These are phyloP conservation scores for Panaeolus papilionaceus DNA, from an alignment of 768 basidiomycete species.

Conservation along the genomic window DNA sequence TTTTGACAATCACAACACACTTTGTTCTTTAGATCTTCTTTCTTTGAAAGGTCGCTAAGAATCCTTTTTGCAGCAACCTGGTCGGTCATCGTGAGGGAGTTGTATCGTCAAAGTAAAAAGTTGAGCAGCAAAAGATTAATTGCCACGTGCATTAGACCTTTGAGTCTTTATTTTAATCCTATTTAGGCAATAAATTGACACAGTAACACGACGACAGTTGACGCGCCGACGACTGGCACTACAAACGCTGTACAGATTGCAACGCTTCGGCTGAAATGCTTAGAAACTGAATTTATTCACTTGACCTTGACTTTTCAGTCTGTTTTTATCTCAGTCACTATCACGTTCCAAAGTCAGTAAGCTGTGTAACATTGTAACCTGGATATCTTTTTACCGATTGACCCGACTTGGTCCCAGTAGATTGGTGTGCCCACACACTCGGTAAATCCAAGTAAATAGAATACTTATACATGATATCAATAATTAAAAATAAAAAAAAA, in stretches of 20 bases:
- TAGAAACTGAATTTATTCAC: not conserved
- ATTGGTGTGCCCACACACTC: constrained; percentile 32
- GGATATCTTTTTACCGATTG: not conserved
- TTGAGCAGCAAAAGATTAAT: constrained; percentile 2
- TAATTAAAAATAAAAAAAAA: no score
- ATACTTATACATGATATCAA: not conserved
- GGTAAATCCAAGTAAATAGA: constrained; percentile 22
- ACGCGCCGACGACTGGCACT: not conserved
- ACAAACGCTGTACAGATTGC: not conserved
- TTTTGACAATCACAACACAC: constrained; percentile 83
- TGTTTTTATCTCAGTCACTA: not conserved
- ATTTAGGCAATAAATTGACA: constrained; percentile 1
- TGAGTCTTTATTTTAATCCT: no score
- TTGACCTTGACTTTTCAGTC: not conserved
- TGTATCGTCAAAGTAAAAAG: constrained; percentile 2
- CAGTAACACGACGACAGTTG: not conserved
- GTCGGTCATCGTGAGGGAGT: constrained; percentile 48
- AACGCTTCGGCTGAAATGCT: not conserved
- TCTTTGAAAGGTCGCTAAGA: constrained; percentile 76
- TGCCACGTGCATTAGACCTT: not conserved
- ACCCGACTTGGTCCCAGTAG: constrained; percentile 27
- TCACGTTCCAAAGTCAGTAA: not conserved
- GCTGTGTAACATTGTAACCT: not conserved
- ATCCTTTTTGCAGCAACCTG: constrained; percentile 72
- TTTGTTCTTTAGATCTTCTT: constrained; percentile 77